Evolutionary conservation across 2,329 filamentous ascomycete genomes (phyloP).

Genomic region (Apiospora marii): DNA sequence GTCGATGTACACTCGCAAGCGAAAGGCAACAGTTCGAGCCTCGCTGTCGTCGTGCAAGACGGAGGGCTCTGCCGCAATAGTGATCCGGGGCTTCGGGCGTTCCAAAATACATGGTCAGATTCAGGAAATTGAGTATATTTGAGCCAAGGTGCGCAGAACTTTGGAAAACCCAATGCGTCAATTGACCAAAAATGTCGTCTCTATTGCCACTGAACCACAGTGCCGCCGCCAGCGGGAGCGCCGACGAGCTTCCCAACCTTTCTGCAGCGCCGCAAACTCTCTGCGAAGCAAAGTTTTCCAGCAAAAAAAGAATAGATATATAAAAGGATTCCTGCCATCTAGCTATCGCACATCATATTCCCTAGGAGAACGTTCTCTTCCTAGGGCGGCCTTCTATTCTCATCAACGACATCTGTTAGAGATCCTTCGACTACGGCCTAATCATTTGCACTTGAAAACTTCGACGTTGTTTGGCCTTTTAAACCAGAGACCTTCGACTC

Average conservation of each 20-base stretch:
- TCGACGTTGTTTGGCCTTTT: neutral
- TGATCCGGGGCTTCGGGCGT: neutral
- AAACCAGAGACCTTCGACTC: neutral
- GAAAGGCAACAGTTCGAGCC: neutral
- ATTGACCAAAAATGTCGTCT: neutral
- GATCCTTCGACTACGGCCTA: slow-evolving; percentile 4
- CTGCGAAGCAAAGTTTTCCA: neutral
- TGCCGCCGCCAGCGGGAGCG: neutral
- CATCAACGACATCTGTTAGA: neutral
- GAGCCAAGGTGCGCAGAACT: neutral
- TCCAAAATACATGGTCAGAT: neutral
- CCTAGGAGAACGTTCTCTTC: neutral
- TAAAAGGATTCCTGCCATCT: neutral
- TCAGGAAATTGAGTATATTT: neutral
- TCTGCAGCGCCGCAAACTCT: neutral
- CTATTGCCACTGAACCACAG: neutral
- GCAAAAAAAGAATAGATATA: neutral
- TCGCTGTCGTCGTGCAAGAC: neutral
- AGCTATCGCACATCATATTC: too few species aligned
- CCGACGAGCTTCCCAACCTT: neutral
- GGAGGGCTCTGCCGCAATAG: neutral
- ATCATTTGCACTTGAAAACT: slow-evolving; percentile 6
- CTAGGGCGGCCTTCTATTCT: neutral
- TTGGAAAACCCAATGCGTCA: neutral
- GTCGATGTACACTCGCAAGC: neutral